A percentile compares a stretch with the other conserved stretches of the same genome.
Conservation (phyloP, 441 rosid genomes). For the Erysimum cheiri region DNA sequence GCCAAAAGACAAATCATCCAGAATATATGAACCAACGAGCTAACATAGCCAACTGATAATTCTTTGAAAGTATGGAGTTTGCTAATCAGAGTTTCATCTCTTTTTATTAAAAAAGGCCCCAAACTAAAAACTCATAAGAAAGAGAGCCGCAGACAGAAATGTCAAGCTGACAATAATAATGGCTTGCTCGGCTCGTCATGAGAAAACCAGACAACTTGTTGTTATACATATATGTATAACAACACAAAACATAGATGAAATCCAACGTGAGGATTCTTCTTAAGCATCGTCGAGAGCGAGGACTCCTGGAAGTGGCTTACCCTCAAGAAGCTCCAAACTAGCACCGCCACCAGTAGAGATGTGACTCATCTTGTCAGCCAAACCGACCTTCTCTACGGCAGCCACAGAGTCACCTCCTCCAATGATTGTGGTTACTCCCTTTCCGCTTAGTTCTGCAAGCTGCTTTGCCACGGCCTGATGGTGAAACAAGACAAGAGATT, state of each 20-base stretch:
- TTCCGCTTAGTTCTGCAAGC: conserved; percentile 79
- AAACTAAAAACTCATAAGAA: conserved; percentile 27
- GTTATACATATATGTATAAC: conserved; percentile 18
- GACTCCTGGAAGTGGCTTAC: conserved; percentile 89
- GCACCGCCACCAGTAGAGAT: conserved; percentile 97
- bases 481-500: background rate
- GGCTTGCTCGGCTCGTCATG: conserved; percentile 28
- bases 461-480: conserved; percentile 74
- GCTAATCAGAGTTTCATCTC: conserved; percentile 28
- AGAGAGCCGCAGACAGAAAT: conserved; percentile 34
- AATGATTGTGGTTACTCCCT: conserved; percentile 89
- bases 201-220: conserved; percentile 29
- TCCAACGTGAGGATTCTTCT: conserved; percentile 16
- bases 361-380: conserved; percentile 94
- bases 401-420: conserved; percentile 99
- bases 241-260: conserved; percentile 27
- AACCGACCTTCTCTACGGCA: conserved; percentile 87
- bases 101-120: conserved; percentile 9
- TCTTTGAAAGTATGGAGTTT: background rate
- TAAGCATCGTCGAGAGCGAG: conserved; percentile 86
- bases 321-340: conserved; percentile 93
- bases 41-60: background rate
- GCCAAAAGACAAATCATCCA: background rate
- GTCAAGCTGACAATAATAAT: conserved; percentile 34
- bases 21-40: background rate